Base-by-base conservation (phyloP, 2,329 filamentous ascomycete genomes). In the Hirsutella thompsonii region DNA sequence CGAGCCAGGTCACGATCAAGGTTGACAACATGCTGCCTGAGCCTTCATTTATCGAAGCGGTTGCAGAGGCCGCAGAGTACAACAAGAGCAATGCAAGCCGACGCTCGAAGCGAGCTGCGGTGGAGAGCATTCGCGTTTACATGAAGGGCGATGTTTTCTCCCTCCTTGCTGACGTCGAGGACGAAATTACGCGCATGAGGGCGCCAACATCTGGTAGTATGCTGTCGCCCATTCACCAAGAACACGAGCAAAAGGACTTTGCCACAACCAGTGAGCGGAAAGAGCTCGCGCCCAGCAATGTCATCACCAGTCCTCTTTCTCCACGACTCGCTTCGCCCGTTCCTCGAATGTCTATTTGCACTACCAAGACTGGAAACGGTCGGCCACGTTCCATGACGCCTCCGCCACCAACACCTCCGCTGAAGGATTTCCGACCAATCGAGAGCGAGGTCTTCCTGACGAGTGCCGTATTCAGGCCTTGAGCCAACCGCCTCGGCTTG, bases 41-140 rank as follows among this genome's bases (percentile, higher is more conserved):
- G 55, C 62, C 70, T 38, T 68, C 70, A 1, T 43, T 64, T 1
- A 58, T 68, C 20, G 69, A 68, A 42, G 65, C 68, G 33, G 62
- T 60, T 6, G 50, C 54, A 16, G 52, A 43, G 37, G 45, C 48
- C 37, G 49, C 39, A 33, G 51, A 49, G 2, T 51, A 50, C n/a
- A 52, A 60, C 32, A 51, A 53, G 23, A 46, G 44, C 18, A 43
- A 47, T n/a, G 47, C 45, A 41, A 42, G 47, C 8, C 43, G 45
- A 26, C 54, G 52, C 33, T 29, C 52, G 21, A 59, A 51, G 26
- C 61, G 69, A 35, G 52, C 58, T 11, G 68, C 68, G 19, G 67
- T 76, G 30, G 75, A 83, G 55, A 82, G 77, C 54, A 83, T 83
- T 44, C 73, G 74, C 19, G 70, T 83, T 48, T 83, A 83, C 47